Evolutionary conservation across 345 rosid genomes (phyloP).

Genomic region (Populus simonii): DNA sequence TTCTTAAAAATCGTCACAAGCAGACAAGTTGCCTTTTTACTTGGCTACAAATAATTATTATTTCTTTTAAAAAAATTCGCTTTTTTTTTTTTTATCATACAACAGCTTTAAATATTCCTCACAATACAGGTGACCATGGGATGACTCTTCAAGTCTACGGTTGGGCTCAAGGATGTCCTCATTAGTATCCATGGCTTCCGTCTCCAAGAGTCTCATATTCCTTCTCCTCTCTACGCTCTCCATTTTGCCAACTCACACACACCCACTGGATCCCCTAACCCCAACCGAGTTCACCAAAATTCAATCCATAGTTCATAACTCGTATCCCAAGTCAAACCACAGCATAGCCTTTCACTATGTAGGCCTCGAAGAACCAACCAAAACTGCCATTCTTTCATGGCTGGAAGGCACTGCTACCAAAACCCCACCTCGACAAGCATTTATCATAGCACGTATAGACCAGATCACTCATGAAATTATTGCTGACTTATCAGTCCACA

Average conservation of each 20-base stretch:
- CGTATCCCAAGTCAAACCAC: neutral
- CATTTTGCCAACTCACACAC: neutral
- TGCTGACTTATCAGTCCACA: neutral
- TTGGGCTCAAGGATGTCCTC: neutral
- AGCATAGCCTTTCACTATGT: slow-evolving; percentile 15
- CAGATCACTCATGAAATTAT: slow-evolving; percentile 7
- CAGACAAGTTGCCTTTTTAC: too few species aligned
- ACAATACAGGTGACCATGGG: too few species aligned
- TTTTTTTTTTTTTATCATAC: too few species aligned
- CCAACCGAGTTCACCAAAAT: slow-evolving; percentile 6
- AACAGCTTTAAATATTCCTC: too few species aligned
- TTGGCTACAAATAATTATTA: too few species aligned
- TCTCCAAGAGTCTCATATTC: neutral
- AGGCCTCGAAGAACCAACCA: slow-evolving; percentile 22
- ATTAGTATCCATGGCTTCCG: neutral
- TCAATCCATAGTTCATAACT: neutral
- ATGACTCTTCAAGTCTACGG: neutral
- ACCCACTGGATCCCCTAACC: slow-evolving; percentile 7
- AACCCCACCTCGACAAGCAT: slow-evolving; percentile 12
- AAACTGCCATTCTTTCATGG: slow-evolving; percentile 9
- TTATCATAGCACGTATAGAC: neutral
- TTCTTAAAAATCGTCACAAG: too few species aligned
- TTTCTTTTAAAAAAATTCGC: too few species aligned
- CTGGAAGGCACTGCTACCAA: neutral
- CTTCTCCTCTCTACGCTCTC: neutral